Evolutionary conservation across 805 yeast species (phyloP), one percentile per base, ranked within the genome.

Genomic region (Ascoidea asiatica): DNA sequence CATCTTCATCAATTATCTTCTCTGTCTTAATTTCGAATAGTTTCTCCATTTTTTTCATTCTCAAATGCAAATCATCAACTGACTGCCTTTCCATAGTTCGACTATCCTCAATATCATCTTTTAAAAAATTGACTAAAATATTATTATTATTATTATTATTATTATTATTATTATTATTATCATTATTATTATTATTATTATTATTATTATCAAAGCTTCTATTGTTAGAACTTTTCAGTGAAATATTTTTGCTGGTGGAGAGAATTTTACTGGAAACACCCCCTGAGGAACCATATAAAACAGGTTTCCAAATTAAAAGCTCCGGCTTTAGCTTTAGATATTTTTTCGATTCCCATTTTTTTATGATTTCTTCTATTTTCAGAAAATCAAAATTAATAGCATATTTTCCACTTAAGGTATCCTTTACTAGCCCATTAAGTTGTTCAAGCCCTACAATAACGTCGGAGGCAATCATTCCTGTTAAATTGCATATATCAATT

Each of bases 381-480:
- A 55, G 53, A 22, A 73, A 48, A 49, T 82, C 72, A 6, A 84
- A 61, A 7, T 64, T 65, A 3, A 86, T 65, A 0, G 72, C 77
- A 59, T 75, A 86, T 21, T 56, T 56, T 17, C 66, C 65, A 1
- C 72, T 66, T 0, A 44, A 46, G 2, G 70, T 66, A 46, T 75
- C 67, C 33, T 69, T 62, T 1, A 75, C 63, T 19, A 92, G 63
- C 6, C 81, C 77, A 21, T 75, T 69, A 22, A 90, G 61, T 46
- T 79, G 81, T 59, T 92, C 98, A 19, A 92, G 64, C 0, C 94
- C 95, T 40, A 83, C 84, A 5, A 90, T 70, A 0, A 89, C 87
- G 61, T 92, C 97, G 13, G 90, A 81, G 6, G 82, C 72, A 1
- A 73, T 79, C 89, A 92, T 83, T 0, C 97, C 97, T 0, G 96